Evolutionary conservation across 768 basidiomycete species (phyloP).

Genomic region (Tylopilus cervinicoccineus): DNA sequence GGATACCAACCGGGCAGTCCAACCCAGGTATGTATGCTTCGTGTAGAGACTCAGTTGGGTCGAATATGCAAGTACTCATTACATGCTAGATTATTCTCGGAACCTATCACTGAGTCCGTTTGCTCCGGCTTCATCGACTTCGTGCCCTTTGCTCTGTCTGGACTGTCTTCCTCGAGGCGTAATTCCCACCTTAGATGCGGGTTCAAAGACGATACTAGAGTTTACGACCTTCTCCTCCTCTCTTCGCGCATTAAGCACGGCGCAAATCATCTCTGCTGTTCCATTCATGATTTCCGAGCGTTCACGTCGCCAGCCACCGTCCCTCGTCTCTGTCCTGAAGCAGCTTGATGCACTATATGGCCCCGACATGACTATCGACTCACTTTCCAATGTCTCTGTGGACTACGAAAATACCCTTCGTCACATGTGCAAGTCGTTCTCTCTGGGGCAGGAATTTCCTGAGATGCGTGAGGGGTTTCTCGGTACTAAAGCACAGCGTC

Average conservation of each 20-base stretch:
- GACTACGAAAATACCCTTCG: conserved; percentile 23
- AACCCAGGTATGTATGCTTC: conserved; percentile 25
- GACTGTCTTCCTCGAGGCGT: conserved; percentile 12
- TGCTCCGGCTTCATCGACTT: conserved; percentile 4
- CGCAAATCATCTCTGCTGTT: conserved; percentile 40
- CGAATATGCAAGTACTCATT: not conserved
- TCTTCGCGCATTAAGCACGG: conserved; percentile 31
- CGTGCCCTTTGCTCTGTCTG: conserved; percentile 20
- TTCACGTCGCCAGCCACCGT: conserved; percentile 34
- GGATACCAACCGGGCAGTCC: conserved; percentile 1
- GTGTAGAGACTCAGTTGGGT: not conserved
- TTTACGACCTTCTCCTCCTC: conserved; percentile 38
- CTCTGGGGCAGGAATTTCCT: conserved; percentile 11
- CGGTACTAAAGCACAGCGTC: conserved; percentile 41
- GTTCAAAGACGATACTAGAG: conserved; percentile 26
- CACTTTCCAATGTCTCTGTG: conserved; percentile 39
- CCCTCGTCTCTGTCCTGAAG: conserved; percentile 37
- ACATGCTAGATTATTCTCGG: conserved; percentile 3
- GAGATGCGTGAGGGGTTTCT: conserved; percentile 13
- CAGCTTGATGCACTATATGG: conserved; percentile 28
- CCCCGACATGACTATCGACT: conserved; percentile 29
- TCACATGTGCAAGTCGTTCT: conserved; percentile 5
- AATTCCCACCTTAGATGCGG: conserved; percentile 13
- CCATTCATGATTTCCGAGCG: conserved; percentile 39
- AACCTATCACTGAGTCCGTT: conserved; percentile 7